These are phyloP conservation scores for Dictyostelium discoideum DNA, from an alignment of 78 protist species.

Conservation along the genomic window DNA sequence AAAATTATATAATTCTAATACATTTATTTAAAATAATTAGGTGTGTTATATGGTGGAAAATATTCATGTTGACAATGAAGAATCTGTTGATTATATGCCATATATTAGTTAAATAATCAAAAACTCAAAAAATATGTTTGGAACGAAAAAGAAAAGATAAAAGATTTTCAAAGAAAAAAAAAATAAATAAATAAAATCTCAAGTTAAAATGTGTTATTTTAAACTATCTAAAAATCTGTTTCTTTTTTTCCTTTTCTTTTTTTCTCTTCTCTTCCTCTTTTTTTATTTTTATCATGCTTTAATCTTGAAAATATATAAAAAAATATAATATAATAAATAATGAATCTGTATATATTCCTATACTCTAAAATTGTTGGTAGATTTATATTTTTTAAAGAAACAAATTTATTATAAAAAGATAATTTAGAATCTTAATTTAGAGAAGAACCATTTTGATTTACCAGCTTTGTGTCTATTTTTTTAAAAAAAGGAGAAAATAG, in stretches of 20 bases:
- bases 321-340: background rate
- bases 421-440: constrained; percentile 94
- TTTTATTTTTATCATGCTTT: background rate
- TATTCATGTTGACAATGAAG: constrained; percentile 10
- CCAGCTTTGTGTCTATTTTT: constrained; percentile 90
- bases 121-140: background rate
- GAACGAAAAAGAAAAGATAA: background rate
- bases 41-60: constrained; percentile 18
- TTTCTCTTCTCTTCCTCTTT: background rate
- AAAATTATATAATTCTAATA: background rate
- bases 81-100: background rate
- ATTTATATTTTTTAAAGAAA: constrained; percentile 1
- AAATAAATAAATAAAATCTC: background rate
- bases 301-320: background rate
- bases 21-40: background rate
- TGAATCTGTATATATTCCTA: background rate
- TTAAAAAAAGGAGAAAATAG: background rate
- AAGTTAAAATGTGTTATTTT: background rate
- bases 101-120: background rate
- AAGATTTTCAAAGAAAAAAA: background rate
- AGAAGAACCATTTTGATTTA: constrained; percentile 99
- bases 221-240: background rate
- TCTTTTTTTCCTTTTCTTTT: background rate
- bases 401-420: constrained; percentile 18
- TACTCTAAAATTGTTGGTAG: background rate